A percentile compares a stretch with the other conserved stretches of the same genome.
phyloP scores from a whole-genome alignment of 73 alveolate genomes.

The Paraurostyla sp. region DNA sequence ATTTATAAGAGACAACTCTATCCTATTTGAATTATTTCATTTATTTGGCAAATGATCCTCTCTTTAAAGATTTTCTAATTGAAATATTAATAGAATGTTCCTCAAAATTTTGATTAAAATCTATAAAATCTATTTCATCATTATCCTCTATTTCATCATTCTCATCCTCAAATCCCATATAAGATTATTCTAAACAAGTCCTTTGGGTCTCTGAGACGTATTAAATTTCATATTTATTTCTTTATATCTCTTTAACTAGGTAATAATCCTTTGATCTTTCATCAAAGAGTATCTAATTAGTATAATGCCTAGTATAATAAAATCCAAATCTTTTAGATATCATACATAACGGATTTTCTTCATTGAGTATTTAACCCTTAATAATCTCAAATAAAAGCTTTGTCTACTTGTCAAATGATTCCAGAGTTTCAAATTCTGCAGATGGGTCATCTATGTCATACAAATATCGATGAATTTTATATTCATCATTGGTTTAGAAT shows the following conservation, averaged over 20 bases:
- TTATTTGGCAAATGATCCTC: slow-evolving; percentile 23
- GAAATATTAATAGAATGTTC: slow-evolving; percentile 38
- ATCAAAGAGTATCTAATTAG: neutral
- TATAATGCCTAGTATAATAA: slow-evolving; percentile 4
- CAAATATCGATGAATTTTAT: neutral
- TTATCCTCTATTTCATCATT: neutral
- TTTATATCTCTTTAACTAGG: neutral
- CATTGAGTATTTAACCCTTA: neutral
- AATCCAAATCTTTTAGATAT: neutral
- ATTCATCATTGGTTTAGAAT: neutral
- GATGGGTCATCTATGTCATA: slow-evolving; percentile 25
- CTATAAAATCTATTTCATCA: neutral
- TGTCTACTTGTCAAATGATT: slow-evolving; percentile 7
- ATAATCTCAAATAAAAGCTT: slow-evolving; percentile 11
- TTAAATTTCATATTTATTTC: slow-evolving; percentile 2
- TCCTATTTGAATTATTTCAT: neutral
- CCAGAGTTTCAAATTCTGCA: slow-evolving; percentile 22
- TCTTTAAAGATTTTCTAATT: neutral
- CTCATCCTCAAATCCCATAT: neutral
- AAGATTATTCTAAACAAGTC: neutral
- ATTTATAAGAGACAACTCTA: neutral
- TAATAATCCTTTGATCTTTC: slow-evolving; percentile 24
- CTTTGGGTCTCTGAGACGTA: neutral
- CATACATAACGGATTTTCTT: slow-evolving; percentile 3
- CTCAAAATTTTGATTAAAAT: neutral